Conservation (phyloP, 768 basidiomycete genomes). For the Dioszegia hungarica region DNA sequence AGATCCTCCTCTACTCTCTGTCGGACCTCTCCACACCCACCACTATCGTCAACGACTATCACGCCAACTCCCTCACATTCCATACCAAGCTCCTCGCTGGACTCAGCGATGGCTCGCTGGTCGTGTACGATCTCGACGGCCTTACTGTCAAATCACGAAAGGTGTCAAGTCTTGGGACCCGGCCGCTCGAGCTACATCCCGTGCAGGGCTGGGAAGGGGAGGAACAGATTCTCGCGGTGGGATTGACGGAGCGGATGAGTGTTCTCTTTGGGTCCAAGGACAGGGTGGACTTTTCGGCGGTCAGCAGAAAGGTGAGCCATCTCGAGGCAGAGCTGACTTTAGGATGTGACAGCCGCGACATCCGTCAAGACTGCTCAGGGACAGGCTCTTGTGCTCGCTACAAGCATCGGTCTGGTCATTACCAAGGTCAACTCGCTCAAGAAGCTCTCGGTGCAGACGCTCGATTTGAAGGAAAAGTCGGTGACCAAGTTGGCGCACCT, state of each 20-base stretch:
- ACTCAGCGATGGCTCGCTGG: slow-evolving; percentile 37
- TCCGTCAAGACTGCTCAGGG: slow-evolving; percentile 22
- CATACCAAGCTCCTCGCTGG: slow-evolving; percentile 36
- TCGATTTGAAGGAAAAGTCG: slow-evolving; percentile 35
- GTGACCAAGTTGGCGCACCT: slow-evolving; percentile 17
- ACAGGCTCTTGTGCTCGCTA: slow-evolving; percentile 27
- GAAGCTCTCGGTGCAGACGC: slow-evolving; percentile 42
- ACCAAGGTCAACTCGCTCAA: slow-evolving; percentile 36
- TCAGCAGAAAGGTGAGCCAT: slow-evolving; percentile 32
- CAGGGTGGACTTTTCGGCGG: slow-evolving; percentile 37
- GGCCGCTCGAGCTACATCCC: slow-evolving; percentile 26
- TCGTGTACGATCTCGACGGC: slow-evolving; percentile 27
- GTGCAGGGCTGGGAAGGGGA: slow-evolving; percentile 11
- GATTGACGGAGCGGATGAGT: slow-evolving; percentile 39
- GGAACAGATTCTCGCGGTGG: slow-evolving; percentile 28
- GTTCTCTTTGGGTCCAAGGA: slow-evolving; percentile 39
- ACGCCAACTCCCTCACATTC: slow-evolving; percentile 19
- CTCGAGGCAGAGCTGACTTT: background rate
- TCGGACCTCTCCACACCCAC: slow-evolving; percentile 1
- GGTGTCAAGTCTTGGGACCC: slow-evolving; percentile 30
- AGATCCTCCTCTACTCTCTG: slow-evolving; percentile 32
- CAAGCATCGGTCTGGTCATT: slow-evolving; percentile 21
- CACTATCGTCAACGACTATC: slow-evolving; percentile 14
- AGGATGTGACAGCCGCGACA: slow-evolving; percentile 34
- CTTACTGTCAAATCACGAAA: slow-evolving; percentile 21